phyloP scores from a whole-genome alignment of 805 yeast genomes.

The Spencermartinsiella europaea region DNA sequence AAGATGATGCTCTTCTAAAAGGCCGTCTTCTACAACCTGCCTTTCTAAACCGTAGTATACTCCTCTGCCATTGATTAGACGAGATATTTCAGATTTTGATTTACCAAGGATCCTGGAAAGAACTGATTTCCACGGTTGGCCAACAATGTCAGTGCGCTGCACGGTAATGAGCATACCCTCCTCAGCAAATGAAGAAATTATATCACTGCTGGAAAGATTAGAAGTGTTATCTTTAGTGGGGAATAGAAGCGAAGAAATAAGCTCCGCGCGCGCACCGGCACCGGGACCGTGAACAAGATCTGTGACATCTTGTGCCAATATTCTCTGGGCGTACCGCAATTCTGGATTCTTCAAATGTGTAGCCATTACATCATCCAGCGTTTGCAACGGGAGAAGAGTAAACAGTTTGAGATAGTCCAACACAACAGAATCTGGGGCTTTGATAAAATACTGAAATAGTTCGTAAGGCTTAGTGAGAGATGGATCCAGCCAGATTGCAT shows the following conservation, averaged over 20 bases:
- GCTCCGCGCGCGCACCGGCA: conserved; percentile 58
- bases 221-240: conserved; percentile 17
- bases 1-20: conserved; percentile 46
- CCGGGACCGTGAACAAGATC: conserved; percentile 85
- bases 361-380: conserved; percentile 49
- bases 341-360: conserved; percentile 58
- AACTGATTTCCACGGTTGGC: conserved; percentile 45
- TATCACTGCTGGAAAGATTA: conserved; percentile 35
- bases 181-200: conserved; percentile 50
- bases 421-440: conserved; percentile 72
- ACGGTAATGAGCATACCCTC: conserved; percentile 50
- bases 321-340: conserved; percentile 62
- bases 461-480: conserved; percentile 73
- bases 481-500: conserved; percentile 83
- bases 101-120: conserved; percentile 42
- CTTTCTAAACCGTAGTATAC: conserved; percentile 65
- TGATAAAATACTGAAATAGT: conserved; percentile 79
- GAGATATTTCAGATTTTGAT: conserved; percentile 48
- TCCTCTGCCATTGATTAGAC: conserved; percentile 64
- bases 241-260: conserved; percentile 32
- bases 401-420: conserved; percentile 64
- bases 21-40: conserved; percentile 41
- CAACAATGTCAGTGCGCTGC: conserved; percentile 33
- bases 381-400: conserved; percentile 64
- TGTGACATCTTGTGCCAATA: conserved; percentile 78